phyloP scores from a whole-genome alignment of 2,329 filamentous ascomycete genomes.

The Fusarium transvaalense region DNA sequence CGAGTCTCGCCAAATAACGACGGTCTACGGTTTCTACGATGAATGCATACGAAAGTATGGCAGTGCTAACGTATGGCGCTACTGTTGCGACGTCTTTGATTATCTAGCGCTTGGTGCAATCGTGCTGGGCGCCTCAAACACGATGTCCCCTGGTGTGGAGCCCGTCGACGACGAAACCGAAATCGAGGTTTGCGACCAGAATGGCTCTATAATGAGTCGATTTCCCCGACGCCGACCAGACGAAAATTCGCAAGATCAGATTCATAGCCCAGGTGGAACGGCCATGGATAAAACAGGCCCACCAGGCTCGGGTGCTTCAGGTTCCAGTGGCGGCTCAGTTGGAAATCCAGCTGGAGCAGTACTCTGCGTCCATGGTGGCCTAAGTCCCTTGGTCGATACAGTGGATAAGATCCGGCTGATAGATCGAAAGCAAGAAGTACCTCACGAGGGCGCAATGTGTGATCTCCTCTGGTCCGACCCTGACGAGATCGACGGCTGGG shows the following conservation, averaged over 20 bases:
- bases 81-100: conserved; percentile 98
- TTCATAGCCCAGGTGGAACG: conserved; percentile 47
- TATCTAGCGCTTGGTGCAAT: conserved; percentile 92
- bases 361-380: conserved; percentile 93
- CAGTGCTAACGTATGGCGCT: conserved; percentile 95
- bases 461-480: conserved; percentile 98
- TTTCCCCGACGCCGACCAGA: conserved; percentile 67
- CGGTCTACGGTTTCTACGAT: conserved; percentile 98
- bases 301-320: conserved; percentile 83
- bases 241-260: conserved; percentile 45
- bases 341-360: conserved; percentile 84
- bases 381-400: conserved; percentile 90
- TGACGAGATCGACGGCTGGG: conserved; percentile 98
- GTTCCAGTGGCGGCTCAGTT: conserved; percentile 71
- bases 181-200: conserved; percentile 91
- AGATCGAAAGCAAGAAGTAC: conserved; percentile 97
- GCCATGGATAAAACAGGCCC: conserved; percentile 68
- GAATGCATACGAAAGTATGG: conserved; percentile 97
- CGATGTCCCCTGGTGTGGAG: conserved; percentile 64
- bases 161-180: conserved; percentile 80
- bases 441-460: conserved; percentile 98
- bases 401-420: conserved; percentile 96
- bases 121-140: conserved; percentile 85
- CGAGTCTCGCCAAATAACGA: conserved; percentile 96
- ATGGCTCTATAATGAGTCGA: conserved; percentile 81